phyloP scores from a whole-genome alignment of 306 rosid species.

The Arachis stenosperma region DNA sequence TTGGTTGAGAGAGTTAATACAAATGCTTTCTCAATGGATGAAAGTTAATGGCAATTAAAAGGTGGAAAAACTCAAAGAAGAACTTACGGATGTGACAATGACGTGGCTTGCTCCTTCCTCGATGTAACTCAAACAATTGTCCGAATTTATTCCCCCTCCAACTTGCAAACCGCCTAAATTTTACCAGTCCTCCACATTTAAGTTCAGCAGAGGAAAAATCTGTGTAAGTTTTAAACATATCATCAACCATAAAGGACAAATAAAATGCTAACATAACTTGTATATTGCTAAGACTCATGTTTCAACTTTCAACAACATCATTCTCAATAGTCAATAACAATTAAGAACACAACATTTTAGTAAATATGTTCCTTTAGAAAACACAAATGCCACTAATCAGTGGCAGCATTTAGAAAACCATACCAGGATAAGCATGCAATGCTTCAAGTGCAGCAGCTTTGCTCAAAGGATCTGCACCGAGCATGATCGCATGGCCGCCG shows the following conservation, averaged over 20 bases:
- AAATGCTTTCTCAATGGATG: conserved; percentile 24
- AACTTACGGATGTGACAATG: conserved; percentile 89
- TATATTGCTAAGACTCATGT: neutral
- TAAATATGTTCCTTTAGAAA: too few relatives aligned
- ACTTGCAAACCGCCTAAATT: conserved; percentile 85
- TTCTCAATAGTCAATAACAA: neutral
- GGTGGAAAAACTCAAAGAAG: conserved; percentile 3
- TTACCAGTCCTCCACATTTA: conserved; percentile 62
- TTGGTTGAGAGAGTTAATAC: neutral
- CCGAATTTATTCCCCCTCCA: conserved; percentile 96
- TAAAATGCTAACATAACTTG: conserved; percentile 16
- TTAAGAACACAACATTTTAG: neutral
- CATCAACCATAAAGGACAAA: conserved; percentile 48
- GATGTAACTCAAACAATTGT: conserved; percentile 73
- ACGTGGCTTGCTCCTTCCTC: conserved; percentile 95
- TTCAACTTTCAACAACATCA: neutral
- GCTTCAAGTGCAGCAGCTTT: conserved; percentile 80
- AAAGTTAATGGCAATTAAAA: conserved; percentile 6
- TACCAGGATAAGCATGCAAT: conserved; percentile 83
- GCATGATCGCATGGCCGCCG: conserved; percentile 95
- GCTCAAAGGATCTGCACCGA: conserved; percentile 90
- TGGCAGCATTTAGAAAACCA: neutral
- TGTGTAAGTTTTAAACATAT: conserved; percentile 59
- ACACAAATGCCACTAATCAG: neutral
- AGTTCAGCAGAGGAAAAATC: conserved; percentile 68